Base-by-base conservation (phyloP, 768 basidiomycete species). In the Amanita jacksonii region DNA sequence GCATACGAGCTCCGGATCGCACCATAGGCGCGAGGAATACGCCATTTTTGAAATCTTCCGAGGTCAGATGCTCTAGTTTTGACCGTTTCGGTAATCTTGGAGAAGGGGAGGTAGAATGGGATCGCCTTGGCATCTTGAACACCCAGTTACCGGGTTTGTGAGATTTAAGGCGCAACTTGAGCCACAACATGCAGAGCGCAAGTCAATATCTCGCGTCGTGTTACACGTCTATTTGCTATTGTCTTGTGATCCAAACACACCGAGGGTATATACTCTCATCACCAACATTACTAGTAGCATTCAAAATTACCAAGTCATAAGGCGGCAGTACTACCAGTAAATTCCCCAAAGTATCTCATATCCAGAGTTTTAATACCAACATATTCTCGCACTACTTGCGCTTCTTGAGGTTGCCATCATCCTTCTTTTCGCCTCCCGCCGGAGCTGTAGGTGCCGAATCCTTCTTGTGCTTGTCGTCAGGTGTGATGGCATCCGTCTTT, bases 1-100 rank as follows among this genome's bases (percentile, higher is more conserved):
- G 74, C 85, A 55, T 62, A 91, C 88, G 63, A 51, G 84, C 83
- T 48, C 92, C 89, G 46, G 89, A 94, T 57, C 92, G 77, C 41
- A 99, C 96, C 96, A 99, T 99, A 1, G 96, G 96, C 2, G 96
- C 94, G n/a, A 99, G 75, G 56, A 96, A 84, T 23, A 97, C 68
- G 8, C 91, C 93, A 64, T 88, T 73, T 51, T 81, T 82, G 67
- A 91, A 99, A 50, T 89, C 80, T 22, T 81, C 78, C 1, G 70
- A 57, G 0, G 80, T 80, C 13, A 87, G 70, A 51, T 78, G 74
- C 12, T 73, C 76, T 7, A 75, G 52, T 52, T 68, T 76, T 31
- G 67, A 64, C 6, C 77, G 73, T 57, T 86, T 86, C 0, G 65
- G 22, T 8, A 66, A 59, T n/a, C 73, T 58, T 5, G 70, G 66